Base-by-base conservation (phyloP, 2,329 filamentous ascomycete species). In the Colletotrichum euphorbiae region DNA sequence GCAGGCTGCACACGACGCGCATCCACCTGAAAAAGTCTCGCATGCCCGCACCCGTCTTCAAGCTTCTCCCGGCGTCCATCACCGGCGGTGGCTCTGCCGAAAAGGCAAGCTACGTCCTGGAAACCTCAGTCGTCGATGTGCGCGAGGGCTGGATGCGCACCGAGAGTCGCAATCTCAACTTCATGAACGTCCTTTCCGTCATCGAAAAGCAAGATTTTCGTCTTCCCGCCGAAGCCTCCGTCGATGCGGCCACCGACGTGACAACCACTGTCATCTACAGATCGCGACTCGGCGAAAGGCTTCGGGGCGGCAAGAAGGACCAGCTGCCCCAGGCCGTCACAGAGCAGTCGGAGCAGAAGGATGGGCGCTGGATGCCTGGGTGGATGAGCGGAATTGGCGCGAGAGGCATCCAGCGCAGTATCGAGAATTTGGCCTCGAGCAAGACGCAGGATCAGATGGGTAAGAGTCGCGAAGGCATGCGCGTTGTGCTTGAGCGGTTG, bases 391-490 rank as follows among this genome's bases (percentile, higher is more conserved):
- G 81, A 52, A 91, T 91, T 84, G 90, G 91, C 13, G 88, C 90
- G 15, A 87, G 86, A 46, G 87, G 91, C n/a, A 87, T 95, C 51
- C 91, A 94, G 77, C 84, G 90, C 71, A 93, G 90, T 74, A 94
- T 96, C 74, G 93, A 96, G 81, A 87, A 87, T 61, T 90, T 95
- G 69, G 92, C 91, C 11, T 89, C 92, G 43, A 91, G 89, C 75
- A 91, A 93, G 76, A 93, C 93, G 5, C 87, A 91, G 71, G 90
- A 91, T 73, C 91, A 93, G 76, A 85, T 95, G 73, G 89, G 90
- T 58, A 94, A 94, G 81, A 93, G 91, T 72, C 89, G 91, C 56
- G 91, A 94, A 77, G 93, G 93, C 55, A 95, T 96, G 93, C 89
- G 88, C 64, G 88, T 94, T 42, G 92, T 96, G 8, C 83, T 96